Base-by-base conservation (phyloP, 2,329 filamentous ascomycete genomes). In the Chrysoporthe austroafricana region DNA sequence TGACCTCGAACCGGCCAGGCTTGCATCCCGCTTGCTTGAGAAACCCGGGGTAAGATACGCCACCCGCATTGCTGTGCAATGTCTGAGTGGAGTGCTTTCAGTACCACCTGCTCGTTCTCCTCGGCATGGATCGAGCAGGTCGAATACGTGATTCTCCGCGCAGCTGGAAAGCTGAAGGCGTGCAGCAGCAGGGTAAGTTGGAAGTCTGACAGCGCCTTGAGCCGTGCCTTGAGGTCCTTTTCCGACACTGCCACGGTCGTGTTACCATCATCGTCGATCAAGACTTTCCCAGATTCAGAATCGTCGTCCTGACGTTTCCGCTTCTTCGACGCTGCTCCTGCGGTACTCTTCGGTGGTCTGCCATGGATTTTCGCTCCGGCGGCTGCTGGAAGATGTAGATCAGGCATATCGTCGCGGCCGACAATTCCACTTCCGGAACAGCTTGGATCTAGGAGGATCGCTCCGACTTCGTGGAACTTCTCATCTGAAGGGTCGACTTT, bases 391-490 rank as follows among this genome's bases (percentile, higher is more conserved):
- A 97, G 82, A 70, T 90, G 84, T 52, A 96, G 78, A 71, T 86
- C 80, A 4, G 93, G 89, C 76, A 90, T 87, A 58, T 94, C 92
- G 73, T 97, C 94, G 26, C 96, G 87, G 2, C 94, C 93, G 34
- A 97, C 88, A 66, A 99, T 99, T 0, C 96, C 96, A 76, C 93
- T 97, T 0, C 96, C 96, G 1, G 94, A 97, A 77, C 96, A 99
- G 76, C 93, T 97, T 0, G 96, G 96, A 76, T 99, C 96, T 1
- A 99, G 85, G 0, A 99, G 84, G 52, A 99, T 82, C 8, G 91
- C 91, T 0, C 89, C 88, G n/a, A 97, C 93, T n/a, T 88, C 81
- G 59, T 80, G 79, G 74, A 90, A 95, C 59, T 85, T 83, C 2
- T 82, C 77, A 1, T 87, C 84, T 1, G 79, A 72, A 0, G 94